A percentile compares a stretch with the other conserved stretches of the same genome.
phyloP scores from a whole-genome alignment of 345 rosid species.

The Syzygium oleosum region DNA sequence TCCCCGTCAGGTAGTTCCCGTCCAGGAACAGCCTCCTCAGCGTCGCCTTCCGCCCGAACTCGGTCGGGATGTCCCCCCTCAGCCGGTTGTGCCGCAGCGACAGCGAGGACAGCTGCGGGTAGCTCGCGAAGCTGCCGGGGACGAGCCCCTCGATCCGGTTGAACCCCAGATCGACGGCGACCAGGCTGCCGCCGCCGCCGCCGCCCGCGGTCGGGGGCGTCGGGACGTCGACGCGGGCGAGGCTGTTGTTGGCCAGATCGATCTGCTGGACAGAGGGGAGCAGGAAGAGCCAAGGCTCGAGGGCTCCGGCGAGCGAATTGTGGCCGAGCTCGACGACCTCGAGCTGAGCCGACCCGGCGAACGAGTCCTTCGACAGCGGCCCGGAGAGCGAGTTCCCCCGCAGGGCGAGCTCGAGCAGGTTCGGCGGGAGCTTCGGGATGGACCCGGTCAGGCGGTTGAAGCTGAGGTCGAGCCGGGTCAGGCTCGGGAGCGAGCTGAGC shows the following conservation, averaged over 20 bases:
- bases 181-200: constrained; percentile 35
- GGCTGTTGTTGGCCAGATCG: constrained; percentile 62
- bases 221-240: constrained; percentile 43
- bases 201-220: constrained; percentile 22
- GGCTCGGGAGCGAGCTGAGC: constrained; percentile 9
- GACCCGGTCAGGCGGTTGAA: constrained; percentile 66
- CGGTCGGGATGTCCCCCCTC: constrained; percentile 65
- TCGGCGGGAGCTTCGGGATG: constrained; percentile 51
- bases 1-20: constrained; percentile 79
- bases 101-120: constrained; percentile 53
- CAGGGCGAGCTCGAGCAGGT: constrained; percentile 51
- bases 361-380: constrained; percentile 28
- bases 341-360: constrained; percentile 47
- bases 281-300: constrained; percentile 69
- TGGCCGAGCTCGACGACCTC: constrained; percentile 78
- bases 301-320: constrained; percentile 61
- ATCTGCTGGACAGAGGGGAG: constrained; percentile 68
- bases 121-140: constrained; percentile 47
- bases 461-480: constrained; percentile 64
- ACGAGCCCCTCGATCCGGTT: constrained; percentile 47
- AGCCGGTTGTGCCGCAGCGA: constrained; percentile 63
- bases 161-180: constrained; percentile 76
- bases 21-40: constrained; percentile 62
- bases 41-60: constrained; percentile 38
- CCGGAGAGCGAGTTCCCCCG: constrained; percentile 69